phyloP scores from a whole-genome alignment of 805 yeast species.

The Saccharomycopsis malanga region DNA sequence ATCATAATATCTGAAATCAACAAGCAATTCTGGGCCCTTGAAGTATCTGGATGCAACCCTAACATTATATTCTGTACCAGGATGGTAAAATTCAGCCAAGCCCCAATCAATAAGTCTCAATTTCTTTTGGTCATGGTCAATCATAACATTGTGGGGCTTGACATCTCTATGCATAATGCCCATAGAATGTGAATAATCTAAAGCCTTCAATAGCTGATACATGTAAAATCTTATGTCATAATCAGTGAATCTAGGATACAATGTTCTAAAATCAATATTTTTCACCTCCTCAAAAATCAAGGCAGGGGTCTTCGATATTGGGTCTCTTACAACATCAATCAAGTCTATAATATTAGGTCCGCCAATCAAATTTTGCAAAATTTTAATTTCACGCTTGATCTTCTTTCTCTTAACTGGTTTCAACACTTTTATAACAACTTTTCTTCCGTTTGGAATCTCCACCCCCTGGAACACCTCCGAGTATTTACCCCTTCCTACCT shows the following conservation, averaged over 20 bases:
- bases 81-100: conserved; percentile 85
- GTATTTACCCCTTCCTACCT: conserved; percentile 89
- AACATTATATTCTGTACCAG: conserved; percentile 83
- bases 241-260: conserved; percentile 74
- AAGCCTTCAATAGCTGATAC: conserved; percentile 71
- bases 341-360: conserved; percentile 77
- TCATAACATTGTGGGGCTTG: conserved; percentile 91
- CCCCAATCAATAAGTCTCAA: conserved; percentile 92
- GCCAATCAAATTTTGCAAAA: conserved; percentile 72
- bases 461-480: conserved; percentile 90
- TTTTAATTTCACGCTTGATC: conserved; percentile 84
- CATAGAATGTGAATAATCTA: conserved; percentile 86
- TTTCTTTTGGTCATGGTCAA: conserved; percentile 58
- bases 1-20: conserved; percentile 77
- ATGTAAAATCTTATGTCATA: conserved; percentile 77
- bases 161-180: conserved; percentile 95
- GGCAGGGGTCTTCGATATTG: conserved; percentile 78
- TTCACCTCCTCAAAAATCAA: conserved; percentile 78
- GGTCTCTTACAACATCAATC: conserved; percentile 82
- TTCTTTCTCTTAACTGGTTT: conserved; percentile 92
- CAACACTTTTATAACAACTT: conserved; percentile 82
- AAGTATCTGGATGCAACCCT: conserved; percentile 88
- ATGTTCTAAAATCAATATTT: conserved; percentile 77
- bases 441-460: conserved; percentile 49
- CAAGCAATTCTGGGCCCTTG: conserved; percentile 86